Percentiles rank a stretch among this genome's conserved stretches.
Conservation (phyloP, 345 rosid species). For the Salix purpurea region DNA sequence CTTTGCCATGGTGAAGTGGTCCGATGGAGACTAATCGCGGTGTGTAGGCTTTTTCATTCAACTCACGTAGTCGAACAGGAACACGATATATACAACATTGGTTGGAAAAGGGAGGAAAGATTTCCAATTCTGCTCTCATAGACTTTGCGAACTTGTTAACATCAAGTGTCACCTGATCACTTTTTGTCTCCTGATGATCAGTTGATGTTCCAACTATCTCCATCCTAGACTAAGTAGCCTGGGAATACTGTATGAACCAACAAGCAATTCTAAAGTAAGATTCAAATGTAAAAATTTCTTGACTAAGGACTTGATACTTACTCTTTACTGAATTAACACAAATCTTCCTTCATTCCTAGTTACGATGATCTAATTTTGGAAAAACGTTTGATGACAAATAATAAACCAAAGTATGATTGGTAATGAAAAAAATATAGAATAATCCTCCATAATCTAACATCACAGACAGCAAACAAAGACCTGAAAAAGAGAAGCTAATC, state of each 20-base stretch:
- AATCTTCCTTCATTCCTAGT: no score
- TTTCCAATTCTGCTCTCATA: neutral
- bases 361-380: no score
- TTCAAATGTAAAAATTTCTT: neutral
- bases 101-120: neutral
- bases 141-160: neutral
- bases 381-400: no score
- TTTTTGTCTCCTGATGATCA: neutral
- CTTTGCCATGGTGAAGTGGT: neutral
- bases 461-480: no score
- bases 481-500: no score
- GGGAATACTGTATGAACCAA: neutral
- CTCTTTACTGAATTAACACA: no score
- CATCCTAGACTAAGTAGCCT: neutral
- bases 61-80: neutral
- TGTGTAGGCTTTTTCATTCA: neutral
- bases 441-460: no score
- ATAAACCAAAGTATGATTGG: no score
- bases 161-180: neutral
- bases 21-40: neutral
- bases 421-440: no score
- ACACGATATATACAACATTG: conserved; percentile 16
- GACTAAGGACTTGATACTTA: no score
- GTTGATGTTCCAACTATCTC: neutral
- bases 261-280: neutral